Conservation (phyloP, 2,329 filamentous ascomycete species). For the Mycogone perniciosa region DNA sequence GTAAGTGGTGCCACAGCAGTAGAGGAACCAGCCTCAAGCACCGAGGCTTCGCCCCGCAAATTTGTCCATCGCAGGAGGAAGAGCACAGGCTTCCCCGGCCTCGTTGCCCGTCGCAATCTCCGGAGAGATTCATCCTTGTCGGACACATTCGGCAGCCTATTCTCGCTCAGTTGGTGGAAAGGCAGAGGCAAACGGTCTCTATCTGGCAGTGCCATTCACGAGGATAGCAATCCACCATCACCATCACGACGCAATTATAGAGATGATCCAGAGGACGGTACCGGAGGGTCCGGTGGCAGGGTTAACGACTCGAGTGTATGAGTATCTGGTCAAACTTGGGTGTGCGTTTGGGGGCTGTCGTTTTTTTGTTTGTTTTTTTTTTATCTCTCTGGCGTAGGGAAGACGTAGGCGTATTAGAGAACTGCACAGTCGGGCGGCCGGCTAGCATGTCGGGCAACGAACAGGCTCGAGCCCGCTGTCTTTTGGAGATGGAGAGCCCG, state of each 20-base stretch:
- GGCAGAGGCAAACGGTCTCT: slow-evolving; percentile 11
- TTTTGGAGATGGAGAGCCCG: background rate
- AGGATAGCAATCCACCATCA: slow-evolving; percentile 8
- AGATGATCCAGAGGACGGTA: slow-evolving; percentile 16
- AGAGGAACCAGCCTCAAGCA: slow-evolving; percentile 25
- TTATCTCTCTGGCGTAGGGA: background rate
- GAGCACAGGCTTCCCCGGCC: slow-evolving; percentile 57
- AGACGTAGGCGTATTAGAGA: slow-evolving; percentile 10
- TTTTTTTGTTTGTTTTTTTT: no score
- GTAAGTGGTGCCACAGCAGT: slow-evolving; percentile 21
- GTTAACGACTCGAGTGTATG: slow-evolving; percentile 29
- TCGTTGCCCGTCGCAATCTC: slow-evolving; percentile 45
- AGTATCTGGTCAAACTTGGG: slow-evolving; percentile 8
- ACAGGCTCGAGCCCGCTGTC: background rate
- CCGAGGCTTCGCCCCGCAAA: slow-evolving; percentile 25
- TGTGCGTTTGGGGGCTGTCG: no score
- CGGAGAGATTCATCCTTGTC: slow-evolving; percentile 38
- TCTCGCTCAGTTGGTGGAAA: slow-evolving; percentile 51
- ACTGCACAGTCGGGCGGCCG: background rate
- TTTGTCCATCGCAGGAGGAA: slow-evolving; percentile 43
- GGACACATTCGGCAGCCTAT: slow-evolving; percentile 45
- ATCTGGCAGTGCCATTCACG: slow-evolving; percentile 6
- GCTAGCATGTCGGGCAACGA: background rate
- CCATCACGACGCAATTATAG: slow-evolving; percentile 14
- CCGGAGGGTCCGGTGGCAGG: slow-evolving; percentile 12